phyloP scores from a whole-genome alignment of 345 rosid species.

The Syzygium aromaticum region DNA sequence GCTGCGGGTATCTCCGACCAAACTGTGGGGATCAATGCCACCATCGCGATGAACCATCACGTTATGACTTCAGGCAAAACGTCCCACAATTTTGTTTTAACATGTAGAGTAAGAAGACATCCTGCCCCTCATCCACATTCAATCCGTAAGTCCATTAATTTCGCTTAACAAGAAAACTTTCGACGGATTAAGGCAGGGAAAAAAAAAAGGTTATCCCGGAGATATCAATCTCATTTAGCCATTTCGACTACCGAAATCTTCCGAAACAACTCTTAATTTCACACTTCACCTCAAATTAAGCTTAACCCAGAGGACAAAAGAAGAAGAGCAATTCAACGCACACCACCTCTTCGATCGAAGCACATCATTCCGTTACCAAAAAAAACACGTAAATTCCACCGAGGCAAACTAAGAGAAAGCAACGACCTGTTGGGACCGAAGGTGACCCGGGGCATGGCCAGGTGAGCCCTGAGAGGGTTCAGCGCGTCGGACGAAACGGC shows the following conservation, averaged over 20 bases:
- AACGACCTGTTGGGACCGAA: slow-evolving; percentile 81
- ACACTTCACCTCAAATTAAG: not conserved
- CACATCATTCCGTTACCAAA: not conserved
- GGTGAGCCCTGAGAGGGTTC: slow-evolving; percentile 79
- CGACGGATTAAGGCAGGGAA: not conserved
- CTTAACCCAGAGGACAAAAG: not conserved
- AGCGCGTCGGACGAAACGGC: slow-evolving; percentile 43
- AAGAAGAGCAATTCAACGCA: not conserved
- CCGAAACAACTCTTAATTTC: not conserved
- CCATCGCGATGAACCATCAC: not conserved
- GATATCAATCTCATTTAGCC: not conserved
- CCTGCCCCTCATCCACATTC: not conserved
- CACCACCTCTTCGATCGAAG: not conserved
- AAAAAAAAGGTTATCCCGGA: not conserved
- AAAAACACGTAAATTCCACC: not conserved
- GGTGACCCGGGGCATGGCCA: slow-evolving; percentile 83
- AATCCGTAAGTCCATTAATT: not conserved
- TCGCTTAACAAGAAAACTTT: not conserved
- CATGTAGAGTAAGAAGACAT: not conserved
- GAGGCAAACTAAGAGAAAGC: not conserved
- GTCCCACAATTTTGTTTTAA: not conserved
- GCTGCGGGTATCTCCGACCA: not conserved
- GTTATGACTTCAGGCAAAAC: not conserved
- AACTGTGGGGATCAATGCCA: not conserved
- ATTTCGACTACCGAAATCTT: not conserved